A percentile compares a stretch with the other conserved stretches of the same genome.
Evolutionary conservation across 768 basidiomycete species (phyloP).

Genomic region (Thelephora ganbajun): DNA sequence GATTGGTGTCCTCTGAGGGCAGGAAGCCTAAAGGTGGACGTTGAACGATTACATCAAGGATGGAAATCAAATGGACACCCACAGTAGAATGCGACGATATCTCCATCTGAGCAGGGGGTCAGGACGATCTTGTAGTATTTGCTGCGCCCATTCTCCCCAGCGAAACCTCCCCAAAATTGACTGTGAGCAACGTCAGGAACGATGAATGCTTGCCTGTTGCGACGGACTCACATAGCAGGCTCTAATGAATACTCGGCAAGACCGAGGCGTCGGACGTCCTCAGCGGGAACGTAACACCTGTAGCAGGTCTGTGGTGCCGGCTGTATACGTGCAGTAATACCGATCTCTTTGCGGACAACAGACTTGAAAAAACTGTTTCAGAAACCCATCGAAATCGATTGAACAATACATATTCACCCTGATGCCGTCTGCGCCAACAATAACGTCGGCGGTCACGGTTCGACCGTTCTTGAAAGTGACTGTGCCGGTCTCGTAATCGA

Average conservation of each 20-base stretch:
- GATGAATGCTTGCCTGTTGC: too few species aligned
- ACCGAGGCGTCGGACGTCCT: slow-evolving; percentile 16
- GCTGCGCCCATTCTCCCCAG: slow-evolving; percentile 18
- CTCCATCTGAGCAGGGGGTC: slow-evolving; percentile 17
- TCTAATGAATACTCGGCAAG: slow-evolving; percentile 17
- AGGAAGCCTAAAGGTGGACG: slow-evolving; percentile 14
- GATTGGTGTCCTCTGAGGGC: slow-evolving; percentile 21
- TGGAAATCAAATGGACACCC: too few species aligned
- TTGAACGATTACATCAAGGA: too few species aligned
- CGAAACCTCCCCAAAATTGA: slow-evolving; percentile 20
- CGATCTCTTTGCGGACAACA: too few species aligned
- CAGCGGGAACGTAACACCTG: too few species aligned
- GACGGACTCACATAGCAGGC: too few species aligned
- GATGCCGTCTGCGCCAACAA: slow-evolving; percentile 16
- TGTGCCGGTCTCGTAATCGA: too few species aligned
- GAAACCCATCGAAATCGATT: neutral
- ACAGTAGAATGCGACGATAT: too few species aligned
- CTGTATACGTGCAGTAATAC: slow-evolving; percentile 15
- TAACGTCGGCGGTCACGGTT: too few species aligned
- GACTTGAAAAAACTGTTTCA: neutral
- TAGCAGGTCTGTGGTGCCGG: too few species aligned
- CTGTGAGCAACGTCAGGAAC: slow-evolving; percentile 14
- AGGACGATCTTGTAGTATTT: too few species aligned
- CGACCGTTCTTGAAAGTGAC: too few species aligned
- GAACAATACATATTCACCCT: slow-evolving; percentile 9